phyloP scores from a whole-genome alignment of 129 eudicot species.

The Tagetes erecta region DNA sequence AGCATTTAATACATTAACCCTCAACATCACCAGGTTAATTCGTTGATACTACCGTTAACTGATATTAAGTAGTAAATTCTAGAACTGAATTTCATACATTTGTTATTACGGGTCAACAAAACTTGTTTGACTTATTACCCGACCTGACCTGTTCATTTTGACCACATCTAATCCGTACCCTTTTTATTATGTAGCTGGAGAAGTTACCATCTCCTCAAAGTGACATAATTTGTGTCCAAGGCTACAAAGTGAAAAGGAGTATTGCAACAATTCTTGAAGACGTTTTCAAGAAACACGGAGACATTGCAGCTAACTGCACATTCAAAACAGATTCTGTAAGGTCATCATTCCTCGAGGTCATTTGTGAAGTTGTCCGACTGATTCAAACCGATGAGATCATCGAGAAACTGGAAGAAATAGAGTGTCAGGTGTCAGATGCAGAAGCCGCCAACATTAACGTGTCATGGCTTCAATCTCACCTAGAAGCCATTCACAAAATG shows the following conservation, averaged over 20 bases:
- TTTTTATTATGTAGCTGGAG: no score
- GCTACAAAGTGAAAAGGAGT: conserved; percentile 41
- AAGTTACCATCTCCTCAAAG: background rate
- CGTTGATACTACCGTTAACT: background rate
- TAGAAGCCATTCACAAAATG: conserved; percentile 2
- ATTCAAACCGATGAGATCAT: conserved; percentile 5
- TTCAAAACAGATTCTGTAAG: conserved; percentile 24
- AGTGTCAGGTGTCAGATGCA: conserved; percentile 28
- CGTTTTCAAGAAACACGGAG: conserved; percentile 35
- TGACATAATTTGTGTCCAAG: conserved; percentile 26
- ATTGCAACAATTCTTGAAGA: conserved; percentile 34
- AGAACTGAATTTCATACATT: background rate
- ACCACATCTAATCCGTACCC: no score
- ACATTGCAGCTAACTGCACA: conserved; percentile 33
- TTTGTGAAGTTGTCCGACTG: conserved; percentile 26
- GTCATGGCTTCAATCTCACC: conserved; percentile 29
- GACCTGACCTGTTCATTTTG: background rate
- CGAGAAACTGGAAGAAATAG: conserved; percentile 17
- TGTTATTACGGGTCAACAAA: background rate
- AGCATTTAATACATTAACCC: background rate
- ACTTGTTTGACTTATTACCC: background rate
- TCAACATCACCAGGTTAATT: background rate
- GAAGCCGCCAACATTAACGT: conserved; percentile 29
- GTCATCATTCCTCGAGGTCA: conserved; percentile 29
- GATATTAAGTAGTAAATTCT: background rate